Percentiles rank a stretch among this genome's conserved stretches.
Conservation (phyloP, 1,284 basidiomycete species). For the Ceratobasidium sp. region DNA sequence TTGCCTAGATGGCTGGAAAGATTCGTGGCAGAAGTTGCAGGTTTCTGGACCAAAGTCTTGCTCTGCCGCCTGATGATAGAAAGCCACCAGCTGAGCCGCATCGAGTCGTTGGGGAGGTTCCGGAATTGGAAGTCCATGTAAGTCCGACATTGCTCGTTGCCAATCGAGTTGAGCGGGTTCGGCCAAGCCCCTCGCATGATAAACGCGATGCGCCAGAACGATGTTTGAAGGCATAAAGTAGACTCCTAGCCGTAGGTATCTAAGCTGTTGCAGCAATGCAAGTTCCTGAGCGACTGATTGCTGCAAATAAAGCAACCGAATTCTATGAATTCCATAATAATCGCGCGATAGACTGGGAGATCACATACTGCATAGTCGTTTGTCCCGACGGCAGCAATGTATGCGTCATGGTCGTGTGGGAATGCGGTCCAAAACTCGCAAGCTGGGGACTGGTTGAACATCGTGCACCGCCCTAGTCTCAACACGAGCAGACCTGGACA, state of each 20-base stretch:
- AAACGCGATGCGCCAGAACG: conserved; percentile 28
- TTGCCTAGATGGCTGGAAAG: conserved; percentile 7
- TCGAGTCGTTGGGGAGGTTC: conserved; percentile 1
- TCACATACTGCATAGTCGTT: conserved; percentile 39
- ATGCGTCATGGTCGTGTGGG: conserved; percentile 43
- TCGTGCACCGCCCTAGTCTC: conserved; percentile 27
- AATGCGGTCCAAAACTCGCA: conserved; percentile 29
- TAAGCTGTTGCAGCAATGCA: background rate
- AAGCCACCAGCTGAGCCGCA: background rate
- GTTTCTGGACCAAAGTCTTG: conserved; percentile 12
- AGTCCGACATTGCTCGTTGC: conserved; percentile 28
- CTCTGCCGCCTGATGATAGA: conserved; percentile 30
- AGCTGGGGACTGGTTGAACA: conserved; percentile 31
- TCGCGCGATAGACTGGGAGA: background rate
- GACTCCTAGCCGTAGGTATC: conserved; percentile 23
- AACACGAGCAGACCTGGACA: conserved; percentile 27
- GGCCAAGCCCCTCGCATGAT: background rate
- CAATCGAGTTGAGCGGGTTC: conserved; percentile 16
- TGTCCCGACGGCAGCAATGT: conserved; percentile 31
- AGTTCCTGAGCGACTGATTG: conserved; percentile 38
- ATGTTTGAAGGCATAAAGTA: conserved; percentile 31
- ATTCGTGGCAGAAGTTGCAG: conserved; percentile 30
- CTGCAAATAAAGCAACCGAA: background rate
- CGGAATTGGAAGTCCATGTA: background rate
- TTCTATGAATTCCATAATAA: background rate